Evolutionary conservation across 306 rosid genomes (phyloP), one percentile per base, ranked within the genome.

Genomic region (Quercus gilva): DNA sequence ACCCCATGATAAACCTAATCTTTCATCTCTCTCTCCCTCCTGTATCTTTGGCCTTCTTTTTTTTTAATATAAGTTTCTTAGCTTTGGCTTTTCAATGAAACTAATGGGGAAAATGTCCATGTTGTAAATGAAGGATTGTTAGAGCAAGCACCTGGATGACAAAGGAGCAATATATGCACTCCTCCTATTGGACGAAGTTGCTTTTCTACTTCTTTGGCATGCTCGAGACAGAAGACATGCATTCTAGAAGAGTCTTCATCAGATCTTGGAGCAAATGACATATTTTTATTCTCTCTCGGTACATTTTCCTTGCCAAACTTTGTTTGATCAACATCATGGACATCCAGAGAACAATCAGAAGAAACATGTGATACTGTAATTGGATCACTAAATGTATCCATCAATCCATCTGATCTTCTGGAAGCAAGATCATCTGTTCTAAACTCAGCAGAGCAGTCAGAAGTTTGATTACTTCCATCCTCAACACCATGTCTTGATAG

Each of bases 191-290:
- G 87, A 57, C 86, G 90, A 82, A 96, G 98, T 85, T 85, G 96
- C 89, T 93, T 85, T 86, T 93, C 98, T 43, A 90, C 98, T 80
- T 91, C 98, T 76, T 80, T 82, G 33, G 99, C 99, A 86, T 96
- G 99, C 88, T 93, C 99, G 41, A 93, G 93, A 84, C 99, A 96
- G 81, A 96, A 96, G 55, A 96, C 94, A 87, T 96, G 99, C 94
- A 91, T 80, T 85, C 98, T 91, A 65, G 96, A 90, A 21, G 97
- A 90, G 81, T 96, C 98, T 58, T 90, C 91, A 17, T 96, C 93
- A 45, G 88, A 84, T 56, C 83, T 78, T 65, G 91, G 90, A 80
- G 65, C 78, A 80, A 89, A 77, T 8, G 86, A 71, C 85, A 80
- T 70, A 28, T 79, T 83, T 79, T 83, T 81, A 68, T 70, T 86